Percentiles rank a stretch among this genome's conserved stretches.
phyloP scores from a whole-genome alignment of 2,329 filamentous ascomycete genomes.

The Clonostachys chloroleuca region DNA sequence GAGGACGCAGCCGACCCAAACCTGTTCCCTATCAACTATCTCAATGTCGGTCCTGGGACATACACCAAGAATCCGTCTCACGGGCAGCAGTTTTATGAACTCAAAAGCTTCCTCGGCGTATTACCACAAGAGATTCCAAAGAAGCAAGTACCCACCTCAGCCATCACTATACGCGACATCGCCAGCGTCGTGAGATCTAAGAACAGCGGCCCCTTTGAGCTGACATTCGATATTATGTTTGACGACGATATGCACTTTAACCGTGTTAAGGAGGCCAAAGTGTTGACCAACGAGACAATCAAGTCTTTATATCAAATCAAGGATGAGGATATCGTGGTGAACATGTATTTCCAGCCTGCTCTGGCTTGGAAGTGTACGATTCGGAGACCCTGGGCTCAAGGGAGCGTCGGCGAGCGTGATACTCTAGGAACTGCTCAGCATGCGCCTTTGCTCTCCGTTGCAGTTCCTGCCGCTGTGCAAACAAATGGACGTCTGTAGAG shows the following conservation, averaged over 20 bases:
- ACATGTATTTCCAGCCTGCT: slow-evolving; percentile 34
- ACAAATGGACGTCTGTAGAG: no score
- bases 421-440: slow-evolving; percentile 31
- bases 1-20: slow-evolving; percentile 7
- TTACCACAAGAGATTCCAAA: neutral
- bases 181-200: slow-evolving; percentile 39
- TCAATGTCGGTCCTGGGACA: slow-evolving; percentile 8
- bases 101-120: neutral
- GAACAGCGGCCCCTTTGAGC: slow-evolving; percentile 44
- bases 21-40: slow-evolving; percentile 3
- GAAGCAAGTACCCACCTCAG: slow-evolving; percentile 1
- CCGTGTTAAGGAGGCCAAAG: slow-evolving; percentile 24
- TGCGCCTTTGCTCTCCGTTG: slow-evolving; percentile 20
- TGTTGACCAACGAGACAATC: slow-evolving; percentile 27
- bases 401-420: slow-evolving; percentile 27
- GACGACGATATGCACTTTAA: slow-evolving; percentile 22
- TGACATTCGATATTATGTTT: slow-evolving; percentile 49
- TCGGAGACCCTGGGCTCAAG: slow-evolving; percentile 22
- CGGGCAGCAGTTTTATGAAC: neutral
- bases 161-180: slow-evolving; percentile 14
- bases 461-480: slow-evolving; percentile 16
- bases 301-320: slow-evolving; percentile 19
- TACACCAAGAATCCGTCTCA: neutral
- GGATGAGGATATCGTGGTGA: slow-evolving; percentile 18
- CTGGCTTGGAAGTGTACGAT: slow-evolving; percentile 39